phyloP scores from a whole-genome alignment of 345 rosid genomes.

The Eucalyptus dawsonii region DNA sequence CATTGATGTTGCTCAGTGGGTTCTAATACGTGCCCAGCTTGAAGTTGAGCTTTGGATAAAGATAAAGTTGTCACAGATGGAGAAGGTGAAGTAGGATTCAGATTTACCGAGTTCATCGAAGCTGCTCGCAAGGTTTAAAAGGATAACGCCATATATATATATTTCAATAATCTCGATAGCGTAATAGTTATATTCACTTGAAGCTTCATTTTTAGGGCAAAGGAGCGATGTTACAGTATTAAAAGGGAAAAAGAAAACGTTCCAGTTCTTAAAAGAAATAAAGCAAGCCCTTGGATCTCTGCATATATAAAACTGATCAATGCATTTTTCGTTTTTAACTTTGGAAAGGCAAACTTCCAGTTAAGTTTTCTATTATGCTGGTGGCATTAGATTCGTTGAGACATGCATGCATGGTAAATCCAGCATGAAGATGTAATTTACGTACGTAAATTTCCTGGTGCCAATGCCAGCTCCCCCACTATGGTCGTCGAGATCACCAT shows the following conservation, averaged over 20 bases:
- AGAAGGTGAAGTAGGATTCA: not conserved
- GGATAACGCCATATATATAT: not conserved
- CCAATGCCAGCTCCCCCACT: not conserved
- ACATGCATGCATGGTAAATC: not conserved
- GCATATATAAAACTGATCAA: not conserved
- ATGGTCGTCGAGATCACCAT: not conserved
- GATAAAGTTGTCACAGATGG: not conserved
- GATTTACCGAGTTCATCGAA: not conserved
- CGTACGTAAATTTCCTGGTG: not conserved
- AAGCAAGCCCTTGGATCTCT: not conserved
- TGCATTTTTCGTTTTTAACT: not conserved
- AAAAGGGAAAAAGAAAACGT: not conserved
- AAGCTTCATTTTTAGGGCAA: not conserved
- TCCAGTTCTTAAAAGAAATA: not conserved
- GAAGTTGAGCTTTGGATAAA: not conserved
- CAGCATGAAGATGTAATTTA: not conserved
- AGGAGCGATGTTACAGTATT: not conserved
- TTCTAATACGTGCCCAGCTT: not conserved
- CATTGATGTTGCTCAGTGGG: not conserved
- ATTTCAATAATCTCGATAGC: not conserved
- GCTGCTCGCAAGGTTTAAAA: not conserved
- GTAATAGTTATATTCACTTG: not conserved
- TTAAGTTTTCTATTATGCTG: not conserved
- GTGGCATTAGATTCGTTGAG: not conserved
- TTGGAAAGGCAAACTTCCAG: not conserved